Base-by-base conservation (phyloP, 2,329 filamentous ascomycete species). In the Paraphaeosphaeria minitans region DNA sequence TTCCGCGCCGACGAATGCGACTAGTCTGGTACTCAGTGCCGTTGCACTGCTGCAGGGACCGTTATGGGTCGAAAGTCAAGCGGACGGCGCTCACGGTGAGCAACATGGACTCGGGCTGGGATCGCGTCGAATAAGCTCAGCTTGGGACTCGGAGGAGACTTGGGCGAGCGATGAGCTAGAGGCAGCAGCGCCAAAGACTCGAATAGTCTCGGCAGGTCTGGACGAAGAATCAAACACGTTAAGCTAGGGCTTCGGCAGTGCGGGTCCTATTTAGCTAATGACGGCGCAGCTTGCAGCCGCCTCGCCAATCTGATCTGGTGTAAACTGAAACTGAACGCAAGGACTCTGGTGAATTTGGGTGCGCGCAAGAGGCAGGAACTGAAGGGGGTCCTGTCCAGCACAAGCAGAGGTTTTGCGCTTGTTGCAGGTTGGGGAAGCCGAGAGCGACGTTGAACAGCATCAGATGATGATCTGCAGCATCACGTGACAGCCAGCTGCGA, bases 81-180 rank as follows among this genome's bases (percentile, higher is more conserved):
- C 63, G 61, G 54, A 51, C 57, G 56, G 61, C 27, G 43, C 31
- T 39, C 53, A 22, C 39, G 37, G 33, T 19, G 53, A 57, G 53
- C 64, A 52, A 56, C 64, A 67, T 67, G 48, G 55, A 59, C 59
- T 54, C 52, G 42, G 37, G 48, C 56, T 39, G 52, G 13, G 47
- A 29, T 39, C 53, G 57, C 41, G 14, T 42, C 47, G 37, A 47
- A 24, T 22, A 39, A 43, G n/a, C 35, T 37, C 29, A 46, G 39
- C 29, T 29, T 22, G 41, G 42, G 50, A 48, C 31, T 48, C 21
- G 31, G 24, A 22, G 35, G 22, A 41, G 31, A 22, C 5, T 55
- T 57, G 56, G 24, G 51, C 37, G 46, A 24, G 42, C 39, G 41
- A 13, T 58, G 51, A 46, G 55, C 59, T 53, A 53, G 45, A 56